Evolutionary conservation across 208 protist species (phyloP), one percentile per base, ranked within the genome.

Genomic region (Leishmania gerbilli): DNA sequence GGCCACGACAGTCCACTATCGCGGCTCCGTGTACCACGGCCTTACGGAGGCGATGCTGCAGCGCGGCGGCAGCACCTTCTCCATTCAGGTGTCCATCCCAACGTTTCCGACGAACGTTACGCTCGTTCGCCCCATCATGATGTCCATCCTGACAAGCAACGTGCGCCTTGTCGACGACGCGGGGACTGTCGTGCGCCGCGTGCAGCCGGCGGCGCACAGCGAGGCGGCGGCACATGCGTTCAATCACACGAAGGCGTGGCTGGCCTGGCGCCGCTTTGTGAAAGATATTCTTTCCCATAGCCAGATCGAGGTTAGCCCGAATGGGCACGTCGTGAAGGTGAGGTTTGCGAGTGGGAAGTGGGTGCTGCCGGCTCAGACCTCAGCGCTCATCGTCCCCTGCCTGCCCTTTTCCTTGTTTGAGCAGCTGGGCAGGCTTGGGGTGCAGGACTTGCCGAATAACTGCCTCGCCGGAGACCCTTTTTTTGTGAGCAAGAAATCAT

Each of bases 21-120:
- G 85, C 42, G 92, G 92, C n/a, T 89, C 79, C 72, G 90, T 94
- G 7, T 96, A 94, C 74, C 83, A 82, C 42, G 92, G 90, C 21
- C 62, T 93, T 11, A 84, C 81, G 45, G 87, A 92, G 79, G 77
- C 88, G 49, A 75, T 79, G 55, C 17, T 94, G 1, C 82, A 77
- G 8, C 74, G 79, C 8, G 92, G 92, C 21, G 90, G 92, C 19
- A 76, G 80, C 53, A 93, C 89, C 69, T 89, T 96, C 62, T 80
- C 79, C 9, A 85, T 96, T 74, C 85, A 87, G 65, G 75, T 91
- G 15, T 85, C 87, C 64, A 86, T 93, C 64, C 89, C 92, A 17
- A 81, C 88, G 27, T 95, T 95, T 71, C 90, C 90, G 27, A 84
- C 82, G 21, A 86, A 90, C 71, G n/a, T 84, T 21, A 76, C 51